Evolutionary conservation across 169 alveolate species (phyloP), one percentile per base, ranked within the genome.

Genomic region (Amoebophrya sp.): DNA sequence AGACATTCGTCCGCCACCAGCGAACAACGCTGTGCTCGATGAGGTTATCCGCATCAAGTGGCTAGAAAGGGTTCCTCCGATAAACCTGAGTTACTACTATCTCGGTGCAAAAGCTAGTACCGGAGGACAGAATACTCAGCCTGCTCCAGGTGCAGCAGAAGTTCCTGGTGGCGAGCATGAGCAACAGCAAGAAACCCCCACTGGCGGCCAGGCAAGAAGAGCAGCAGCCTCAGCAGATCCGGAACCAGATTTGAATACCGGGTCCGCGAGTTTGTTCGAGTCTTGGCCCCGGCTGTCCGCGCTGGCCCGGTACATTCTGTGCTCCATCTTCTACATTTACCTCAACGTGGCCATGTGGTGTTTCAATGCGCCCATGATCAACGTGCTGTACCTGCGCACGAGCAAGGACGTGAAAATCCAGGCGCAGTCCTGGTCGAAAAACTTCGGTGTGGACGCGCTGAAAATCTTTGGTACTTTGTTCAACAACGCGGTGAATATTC

Each of bases 281-380:
- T 1, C 7, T 2, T n/a, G 1, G 29, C 83, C 83, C 32, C 1
- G 18, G 18, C 1, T 66, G 83, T 12, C 35, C 29, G 1, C 18
- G 2, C 83, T 66, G 83, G 83, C 83, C 10, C 83, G 83, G 29
- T 66, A 66, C 18, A 0, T 66, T 7, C 83, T 66, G 2, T 66
- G 83, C 35, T 66, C 83, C 35, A 1, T 66, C 35, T 66, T 66
- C 83, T 66, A 66, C 32, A 66, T 66, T 25, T 66, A 66, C 35
- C 83, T 66, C 83, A 66, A 66, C 83, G 83, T 66, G 2, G 83
- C 83, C 35, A 66, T 66, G 83, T 66, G 83, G 83, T 66, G 38
- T 25, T 66, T 25, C 32, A 66, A 66, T 25, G 83, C 83, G 0
- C 83, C 83, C 32, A 66, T 66, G 83, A 66, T 66, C 83, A 66